phyloP scores from a whole-genome alignment of 2,329 filamentous ascomycete species.

The Arthrobotrys megalospora region DNA sequence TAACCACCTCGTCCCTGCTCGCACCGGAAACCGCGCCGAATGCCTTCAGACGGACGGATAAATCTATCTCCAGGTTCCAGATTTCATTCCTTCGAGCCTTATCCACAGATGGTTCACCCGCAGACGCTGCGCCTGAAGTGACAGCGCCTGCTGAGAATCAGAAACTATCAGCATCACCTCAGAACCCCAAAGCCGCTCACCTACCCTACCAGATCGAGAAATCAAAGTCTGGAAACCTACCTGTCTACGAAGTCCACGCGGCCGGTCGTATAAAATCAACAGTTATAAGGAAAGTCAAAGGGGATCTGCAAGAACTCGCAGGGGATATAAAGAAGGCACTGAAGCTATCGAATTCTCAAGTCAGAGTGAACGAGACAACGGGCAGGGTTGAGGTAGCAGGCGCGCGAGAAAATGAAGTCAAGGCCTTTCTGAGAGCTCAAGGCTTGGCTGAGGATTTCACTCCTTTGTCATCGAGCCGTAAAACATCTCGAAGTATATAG shows the following conservation, averaged over 20 bases:
- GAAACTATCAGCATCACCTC: background rate
- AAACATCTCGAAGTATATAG: background rate
- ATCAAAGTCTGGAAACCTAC: constrained; percentile 32
- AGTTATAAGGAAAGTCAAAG: constrained; percentile 32
- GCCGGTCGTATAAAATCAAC: constrained; percentile 12
- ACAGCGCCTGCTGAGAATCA: background rate
- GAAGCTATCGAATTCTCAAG: background rate
- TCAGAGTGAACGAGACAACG: constrained; percentile 15
- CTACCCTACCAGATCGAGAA: constrained; percentile 44
- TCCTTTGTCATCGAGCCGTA: background rate
- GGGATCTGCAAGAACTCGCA: constrained; percentile 31
- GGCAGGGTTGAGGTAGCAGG: constrained; percentile 23
- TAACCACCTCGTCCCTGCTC: constrained; percentile 26
- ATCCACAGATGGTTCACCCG: background rate
- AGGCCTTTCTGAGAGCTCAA: constrained; percentile 28
- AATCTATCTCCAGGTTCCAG: constrained; percentile 8
- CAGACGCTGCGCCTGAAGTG: background rate
- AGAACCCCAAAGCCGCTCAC: constrained; percentile 17
- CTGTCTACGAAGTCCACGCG: constrained; percentile 24
- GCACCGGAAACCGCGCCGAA: constrained; percentile 12
- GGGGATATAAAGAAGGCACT: constrained; percentile 35
- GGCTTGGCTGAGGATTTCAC: constrained; percentile 19
- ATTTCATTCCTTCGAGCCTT: constrained; percentile 2
- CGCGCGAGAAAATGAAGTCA: constrained; percentile 1
- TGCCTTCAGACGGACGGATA: constrained; percentile 7